These are phyloP conservation scores for Auricularia sp. DNA, from an alignment of 768 basidiomycete genomes.

Conservation along the genomic window DNA sequence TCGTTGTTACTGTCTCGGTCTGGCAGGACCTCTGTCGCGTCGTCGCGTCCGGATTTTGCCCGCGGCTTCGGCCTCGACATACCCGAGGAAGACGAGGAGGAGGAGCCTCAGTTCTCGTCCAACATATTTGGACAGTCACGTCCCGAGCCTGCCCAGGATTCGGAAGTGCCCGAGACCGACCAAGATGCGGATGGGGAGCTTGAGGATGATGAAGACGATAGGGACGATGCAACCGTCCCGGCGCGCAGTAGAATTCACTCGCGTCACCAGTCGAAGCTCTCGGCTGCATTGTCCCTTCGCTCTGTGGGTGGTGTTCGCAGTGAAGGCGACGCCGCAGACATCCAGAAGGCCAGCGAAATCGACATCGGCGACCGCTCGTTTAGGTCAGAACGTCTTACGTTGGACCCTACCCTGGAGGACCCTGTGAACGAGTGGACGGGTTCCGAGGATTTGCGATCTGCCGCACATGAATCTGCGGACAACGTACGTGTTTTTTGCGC, in stretches of 20 bases:
- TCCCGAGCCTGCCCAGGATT: conserved; percentile 12
- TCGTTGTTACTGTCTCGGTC: background rate
- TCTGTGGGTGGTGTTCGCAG: conserved; percentile 41
- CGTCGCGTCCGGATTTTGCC: conserved; percentile 52
- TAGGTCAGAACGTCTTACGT: conserved; percentile 14
- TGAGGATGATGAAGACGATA: conserved; percentile 23
- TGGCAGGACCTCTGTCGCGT: conserved; percentile 18
- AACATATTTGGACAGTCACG: background rate
- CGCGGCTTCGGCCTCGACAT: conserved; percentile 75
- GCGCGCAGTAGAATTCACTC: conserved; percentile 50
- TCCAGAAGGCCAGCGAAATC: conserved; percentile 21
- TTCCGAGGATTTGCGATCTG: conserved; percentile 48
- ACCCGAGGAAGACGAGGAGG: conserved; percentile 59
- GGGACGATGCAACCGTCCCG: conserved; percentile 36
- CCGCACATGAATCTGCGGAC: conserved; percentile 48
- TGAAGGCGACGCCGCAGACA: conserved; percentile 17
- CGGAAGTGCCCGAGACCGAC: conserved; percentile 20
- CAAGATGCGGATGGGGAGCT: conserved; percentile 31
- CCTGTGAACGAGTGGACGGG: conserved; percentile 73
- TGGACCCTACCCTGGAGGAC: conserved; percentile 20
- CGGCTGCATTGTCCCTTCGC: conserved; percentile 54
- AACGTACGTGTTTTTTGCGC: conserved; percentile 36
- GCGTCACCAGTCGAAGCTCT: conserved; percentile 56
- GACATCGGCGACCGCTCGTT: conserved; percentile 2
- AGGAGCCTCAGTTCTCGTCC: conserved; percentile 9